Base-by-base conservation (phyloP, 2,329 filamentous ascomycete genomes). In the Orbilia blumenaviensis region DNA sequence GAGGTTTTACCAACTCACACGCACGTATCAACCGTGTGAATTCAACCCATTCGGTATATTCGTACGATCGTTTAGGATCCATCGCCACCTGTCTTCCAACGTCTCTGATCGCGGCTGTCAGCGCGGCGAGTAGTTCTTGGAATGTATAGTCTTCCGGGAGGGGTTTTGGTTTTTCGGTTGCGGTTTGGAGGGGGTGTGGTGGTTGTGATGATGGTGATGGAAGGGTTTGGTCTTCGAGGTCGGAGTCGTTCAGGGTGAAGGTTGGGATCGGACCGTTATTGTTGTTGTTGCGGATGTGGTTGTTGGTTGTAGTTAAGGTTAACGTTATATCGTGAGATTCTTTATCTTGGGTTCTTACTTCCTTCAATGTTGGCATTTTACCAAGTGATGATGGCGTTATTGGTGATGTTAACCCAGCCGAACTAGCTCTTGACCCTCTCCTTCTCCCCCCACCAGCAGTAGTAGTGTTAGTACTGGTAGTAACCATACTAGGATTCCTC, bases 41-140 rank as follows among this genome's bases (percentile, higher is more conserved):
- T 84, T 92, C 92, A 0, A 91, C 91, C 94, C 93, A 96, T 81
- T 96, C 91, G 78, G 93, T 89, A 78, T 94, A 97, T 0, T 85
- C 86, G 81, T 97, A 97, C 64, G 86, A 87, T 66, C 89, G 89
- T 0, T 86, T 85, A 1, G 87, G 86, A 5, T 85, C 83, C 50
- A 84, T 52, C 1, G 64, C 54, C 2, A 76, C 58, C 14, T 76
- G 64, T 61, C 34, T 12, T 3, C 72, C 72, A 0, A 76, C 72
- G 7, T 64, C 48, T 52, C 72, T 56, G 5, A 76, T 69, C 25
- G 64, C 64, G 3, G 54, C 38, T 2, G 64, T 61, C 18, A 76
- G 18, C 3, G 64, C 72, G 2, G 58, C 58, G 0, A 76, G 60
- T 2, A 76, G 60, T 25, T 69, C 54, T 61, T 69, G 72, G 21